A percentile compares a stretch with the other conserved stretches of the same genome.
phyloP scores from a whole-genome alignment of 2,329 filamentous ascomycete species.

The Dendryphion nanum region DNA sequence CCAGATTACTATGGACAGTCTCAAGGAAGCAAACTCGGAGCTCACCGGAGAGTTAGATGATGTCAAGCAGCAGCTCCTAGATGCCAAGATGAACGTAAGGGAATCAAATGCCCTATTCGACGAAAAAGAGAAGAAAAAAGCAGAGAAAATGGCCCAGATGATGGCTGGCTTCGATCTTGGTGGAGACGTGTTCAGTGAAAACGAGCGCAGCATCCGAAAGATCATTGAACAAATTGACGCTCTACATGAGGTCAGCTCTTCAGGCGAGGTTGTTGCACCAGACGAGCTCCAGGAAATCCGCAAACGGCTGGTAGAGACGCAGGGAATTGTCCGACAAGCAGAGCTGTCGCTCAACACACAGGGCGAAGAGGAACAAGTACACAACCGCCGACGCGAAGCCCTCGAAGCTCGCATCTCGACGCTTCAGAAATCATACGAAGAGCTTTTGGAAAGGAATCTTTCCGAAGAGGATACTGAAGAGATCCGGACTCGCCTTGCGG shows the following conservation, averaged over 20 bases:
- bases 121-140: slow-evolving; percentile 98
- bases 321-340: slow-evolving; percentile 88
- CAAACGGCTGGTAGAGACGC: slow-evolving; percentile 78
- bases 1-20: slow-evolving; percentile 92
- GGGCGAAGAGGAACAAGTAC: slow-evolving; percentile 62
- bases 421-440: slow-evolving; percentile 81
- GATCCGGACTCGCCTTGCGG: slow-evolving; percentile 74
- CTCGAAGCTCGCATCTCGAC: slow-evolving; percentile 73
- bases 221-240: slow-evolving; percentile 81
- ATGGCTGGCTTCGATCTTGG: slow-evolving; percentile 98
- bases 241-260: slow-evolving; percentile 71
- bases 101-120: slow-evolving; percentile 87
- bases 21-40: slow-evolving; percentile 94
- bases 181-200: slow-evolving; percentile 88
- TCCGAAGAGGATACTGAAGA: slow-evolving; percentile 77
- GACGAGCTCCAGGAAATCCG: slow-evolving; percentile 78
- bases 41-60: slow-evolving; percentile 90
- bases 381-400: slow-evolving; percentile 65
- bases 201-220: slow-evolving; percentile 79
- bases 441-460: slow-evolving; percentile 75
- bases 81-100: slow-evolving; percentile 95
- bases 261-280: slow-evolving; percentile 75
- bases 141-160: slow-evolving; percentile 99
- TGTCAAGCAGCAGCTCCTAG: slow-evolving; percentile 90
- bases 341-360: slow-evolving; percentile 80